phyloP scores from a whole-genome alignment of 2,329 filamentous ascomycete species.

The Phialophora chinensis region DNA sequence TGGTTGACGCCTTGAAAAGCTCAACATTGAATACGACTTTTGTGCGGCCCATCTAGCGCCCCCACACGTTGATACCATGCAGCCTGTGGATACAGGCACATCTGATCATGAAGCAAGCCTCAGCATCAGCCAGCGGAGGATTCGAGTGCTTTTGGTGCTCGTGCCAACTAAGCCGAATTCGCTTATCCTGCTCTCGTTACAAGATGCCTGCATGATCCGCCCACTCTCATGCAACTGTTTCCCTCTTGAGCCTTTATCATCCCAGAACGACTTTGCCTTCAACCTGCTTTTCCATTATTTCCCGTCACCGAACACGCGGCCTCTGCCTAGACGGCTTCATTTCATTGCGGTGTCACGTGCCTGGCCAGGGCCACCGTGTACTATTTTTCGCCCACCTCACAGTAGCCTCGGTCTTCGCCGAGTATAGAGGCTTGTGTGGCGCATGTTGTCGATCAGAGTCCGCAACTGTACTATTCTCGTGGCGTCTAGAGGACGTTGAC shows the following conservation, averaged over 20 bases:
- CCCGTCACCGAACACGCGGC: slow-evolving; percentile 14
- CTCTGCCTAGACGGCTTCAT: background rate
- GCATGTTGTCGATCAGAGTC: slow-evolving; percentile 22
- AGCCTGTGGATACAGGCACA: slow-evolving; percentile 7
- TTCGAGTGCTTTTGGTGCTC: slow-evolving; percentile 4
- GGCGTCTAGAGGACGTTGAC: slow-evolving; percentile 7
- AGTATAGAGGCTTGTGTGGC: slow-evolving; percentile 27
- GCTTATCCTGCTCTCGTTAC: slow-evolving; percentile 24
- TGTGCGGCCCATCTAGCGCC: slow-evolving; percentile 29
- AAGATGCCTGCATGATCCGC: slow-evolving; percentile 32
- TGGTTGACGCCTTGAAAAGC: slow-evolving; percentile 18
- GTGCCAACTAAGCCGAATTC: slow-evolving; percentile 23
- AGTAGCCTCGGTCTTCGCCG: slow-evolving; percentile 24
- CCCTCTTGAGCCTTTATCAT: slow-evolving; percentile 25
- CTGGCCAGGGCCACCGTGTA: background rate
- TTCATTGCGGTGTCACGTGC: slow-evolving; percentile 28
- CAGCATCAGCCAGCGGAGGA: slow-evolving; percentile 13
- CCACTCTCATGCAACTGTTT: slow-evolving; percentile 25
- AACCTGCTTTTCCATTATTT: slow-evolving; percentile 20
- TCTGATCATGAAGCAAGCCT: slow-evolving; percentile 22
- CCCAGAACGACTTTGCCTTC: slow-evolving; percentile 25
- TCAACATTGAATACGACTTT: slow-evolving; percentile 28
- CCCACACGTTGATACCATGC: slow-evolving; percentile 17
- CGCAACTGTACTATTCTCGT: slow-evolving; percentile 11
- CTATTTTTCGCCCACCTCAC: background rate